Base-by-base conservation (phyloP, 192 early-diverging fungal species). In the Mortierella alpina region DNA sequence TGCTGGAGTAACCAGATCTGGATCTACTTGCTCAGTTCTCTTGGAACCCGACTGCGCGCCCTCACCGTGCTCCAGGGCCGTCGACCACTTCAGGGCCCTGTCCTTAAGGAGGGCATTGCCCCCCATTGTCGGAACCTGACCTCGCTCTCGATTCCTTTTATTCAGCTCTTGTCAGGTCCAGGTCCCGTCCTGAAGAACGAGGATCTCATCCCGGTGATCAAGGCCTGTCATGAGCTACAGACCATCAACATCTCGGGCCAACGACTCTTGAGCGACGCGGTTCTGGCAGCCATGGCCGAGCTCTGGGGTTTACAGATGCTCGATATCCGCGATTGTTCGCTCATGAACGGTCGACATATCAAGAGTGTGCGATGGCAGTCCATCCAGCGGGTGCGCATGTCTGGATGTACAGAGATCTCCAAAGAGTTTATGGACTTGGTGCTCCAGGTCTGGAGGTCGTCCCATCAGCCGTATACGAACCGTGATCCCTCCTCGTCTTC, bases 1-100 rank as follows among this genome's bases (percentile, higher is more conserved):
- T 68, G 70, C 23, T 80, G 77, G 77, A 80, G 77, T 47, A 72
- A 80, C 47, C 77, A 80, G 60, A 72, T 80, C 66, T 80, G 77
- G 77, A 68, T 80, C 42, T 80, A 80, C 11, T 58, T 80, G 18
- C 44, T 80, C 17, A 62, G 63, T 11, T 72, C 70, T 12, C 22
- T 80, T 7, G 70, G 77, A 5, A 2, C 70, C 23, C 77, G 65
- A 8, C 60, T 80, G 8, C 77, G 77, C 7, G 77, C 70, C 1
- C 48, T 80, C 12, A 72, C 77, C 7, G 70, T 68, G 6, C 9
- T 80, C 8, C 77, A 80, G 31, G 77, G 77, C 14, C 70, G 77
- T 20, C 69, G 77, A 4, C 77, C 77, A 5, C 52, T 80, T 5
- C 65, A 80, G 15, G 77, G 77, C 2, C 7, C 63, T 10, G 70